A percentile compares a stretch with the other conserved stretches of the same genome.
Evolutionary conservation across 768 basidiomycete species (phyloP).

Genomic region (Goffeauzyma gilvescens): DNA sequence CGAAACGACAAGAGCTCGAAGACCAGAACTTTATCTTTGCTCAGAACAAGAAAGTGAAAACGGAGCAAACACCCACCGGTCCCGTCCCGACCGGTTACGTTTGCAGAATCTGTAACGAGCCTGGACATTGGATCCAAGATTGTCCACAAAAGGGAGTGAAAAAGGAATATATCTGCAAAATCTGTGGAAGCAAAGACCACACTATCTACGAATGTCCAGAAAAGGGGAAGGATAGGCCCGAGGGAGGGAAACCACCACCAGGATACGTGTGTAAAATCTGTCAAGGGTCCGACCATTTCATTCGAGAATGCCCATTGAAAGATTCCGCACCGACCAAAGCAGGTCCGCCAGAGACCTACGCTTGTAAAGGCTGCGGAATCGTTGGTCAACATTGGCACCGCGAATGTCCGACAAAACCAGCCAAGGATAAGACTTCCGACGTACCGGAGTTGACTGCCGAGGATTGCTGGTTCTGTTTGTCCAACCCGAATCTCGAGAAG

Average conservation of each 20-base stretch:
- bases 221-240: constrained; percentile 53
- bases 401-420: constrained; percentile 18
- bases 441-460: constrained; percentile 41
- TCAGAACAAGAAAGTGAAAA: constrained; percentile 7
- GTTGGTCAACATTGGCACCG: constrained; percentile 2
- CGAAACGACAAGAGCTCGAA: constrained; percentile 29
- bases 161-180: constrained; percentile 69
- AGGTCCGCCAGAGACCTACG: too few species aligned
- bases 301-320: constrained; percentile 56
- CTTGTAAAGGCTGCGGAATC: constrained; percentile 1
- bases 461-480: constrained; percentile 96
- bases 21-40: constrained; percentile 18
- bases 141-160: constrained; percentile 46
- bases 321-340: constrained; percentile 5
- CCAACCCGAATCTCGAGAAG: constrained; percentile 85
- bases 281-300: constrained; percentile 43
- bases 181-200: constrained; percentile 47
- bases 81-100: constrained; percentile 16
- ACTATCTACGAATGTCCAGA: constrained; percentile 77
- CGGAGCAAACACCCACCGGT: not conserved
- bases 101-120: constrained; percentile 27
- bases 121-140: constrained; percentile 32
- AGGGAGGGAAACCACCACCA: constrained; percentile 39
- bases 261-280: not conserved
- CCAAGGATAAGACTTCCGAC: not conserved